Percentiles rank a stretch among this genome's conserved stretches.
These are phyloP conservation scores for Blastocystis sp. DNA, from an alignment of 352 stramenopile species.

Conservation along the genomic window DNA sequence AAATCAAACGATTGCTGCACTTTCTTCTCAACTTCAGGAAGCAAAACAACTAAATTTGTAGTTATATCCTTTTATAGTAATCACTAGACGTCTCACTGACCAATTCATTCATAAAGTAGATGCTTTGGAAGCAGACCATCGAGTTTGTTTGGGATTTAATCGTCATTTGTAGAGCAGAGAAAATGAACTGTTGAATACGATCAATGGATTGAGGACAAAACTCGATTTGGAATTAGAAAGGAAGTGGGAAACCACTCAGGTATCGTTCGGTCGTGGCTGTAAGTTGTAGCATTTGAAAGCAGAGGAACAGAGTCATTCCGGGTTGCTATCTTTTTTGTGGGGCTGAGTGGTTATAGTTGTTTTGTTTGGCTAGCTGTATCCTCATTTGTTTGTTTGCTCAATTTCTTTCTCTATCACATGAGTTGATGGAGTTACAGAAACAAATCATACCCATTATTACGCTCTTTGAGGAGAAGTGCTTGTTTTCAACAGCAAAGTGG, in stretches of 20 bases:
- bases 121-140: background rate
- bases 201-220: conserved; percentile 25
- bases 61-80: background rate
- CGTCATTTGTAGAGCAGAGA: background rate
- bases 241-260: conserved; percentile 47
- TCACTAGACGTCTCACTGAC: background rate
- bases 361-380: background rate
- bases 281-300: background rate
- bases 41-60: conserved; percentile 20
- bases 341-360: background rate
- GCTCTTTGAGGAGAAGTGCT: background rate
- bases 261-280: background rate
- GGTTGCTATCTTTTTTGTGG: conserved; percentile 47
- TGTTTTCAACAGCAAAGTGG: background rate
- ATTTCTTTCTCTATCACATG: background rate
- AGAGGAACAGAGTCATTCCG: background rate
- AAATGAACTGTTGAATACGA: conserved; percentile 16
- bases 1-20: background rate
- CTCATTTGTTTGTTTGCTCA: background rate
- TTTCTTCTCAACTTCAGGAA: background rate
- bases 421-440: background rate
- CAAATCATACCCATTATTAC: background rate
- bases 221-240: conserved; percentile 55
- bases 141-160: background rate
- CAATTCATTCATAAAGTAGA: conserved; percentile 23